phyloP scores from a whole-genome alignment of 257 asterid species.

The Solanum pinnatisectum region DNA sequence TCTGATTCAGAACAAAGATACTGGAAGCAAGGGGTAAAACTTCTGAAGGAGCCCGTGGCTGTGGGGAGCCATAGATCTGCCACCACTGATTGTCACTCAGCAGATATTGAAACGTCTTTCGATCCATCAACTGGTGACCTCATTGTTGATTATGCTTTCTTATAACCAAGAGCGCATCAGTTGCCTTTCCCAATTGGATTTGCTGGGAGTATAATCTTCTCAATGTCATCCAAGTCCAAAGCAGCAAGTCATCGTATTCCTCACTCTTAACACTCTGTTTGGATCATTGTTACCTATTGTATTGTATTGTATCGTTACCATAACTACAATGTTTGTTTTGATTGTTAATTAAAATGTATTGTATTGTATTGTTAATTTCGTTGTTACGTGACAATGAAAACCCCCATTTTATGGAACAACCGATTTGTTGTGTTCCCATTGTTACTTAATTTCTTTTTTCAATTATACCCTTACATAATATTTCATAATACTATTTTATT shows the following conservation, averaged over 20 bases:
- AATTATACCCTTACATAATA: too few species aligned
- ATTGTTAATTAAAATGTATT: too few species aligned
- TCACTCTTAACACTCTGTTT: not conserved
- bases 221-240: not conserved
- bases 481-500: too few species aligned
- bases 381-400: too few species aligned
- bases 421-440: too few species aligned
- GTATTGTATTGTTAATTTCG: too few species aligned
- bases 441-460: too few species aligned
- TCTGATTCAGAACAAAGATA: constrained; percentile 48
- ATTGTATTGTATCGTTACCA: too few species aligned
- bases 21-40: constrained; percentile 94
- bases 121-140: constrained; percentile 65
- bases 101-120: constrained; percentile 46
- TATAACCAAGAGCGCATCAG: constrained; percentile 2
- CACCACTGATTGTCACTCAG: constrained; percentile 10
- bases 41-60: constrained; percentile 43
- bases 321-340: too few species aligned
- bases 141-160: constrained; percentile 28
- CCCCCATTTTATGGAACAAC: too few species aligned
- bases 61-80: constrained; percentile 12
- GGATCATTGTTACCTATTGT: too few species aligned
- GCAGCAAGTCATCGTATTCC: not conserved
- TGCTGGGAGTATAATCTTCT: not conserved
- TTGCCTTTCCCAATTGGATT: not conserved